Evolutionary conservation across 1,139 yeast genomes (phyloP).

Genomic region (Diutina rugosa): DNA sequence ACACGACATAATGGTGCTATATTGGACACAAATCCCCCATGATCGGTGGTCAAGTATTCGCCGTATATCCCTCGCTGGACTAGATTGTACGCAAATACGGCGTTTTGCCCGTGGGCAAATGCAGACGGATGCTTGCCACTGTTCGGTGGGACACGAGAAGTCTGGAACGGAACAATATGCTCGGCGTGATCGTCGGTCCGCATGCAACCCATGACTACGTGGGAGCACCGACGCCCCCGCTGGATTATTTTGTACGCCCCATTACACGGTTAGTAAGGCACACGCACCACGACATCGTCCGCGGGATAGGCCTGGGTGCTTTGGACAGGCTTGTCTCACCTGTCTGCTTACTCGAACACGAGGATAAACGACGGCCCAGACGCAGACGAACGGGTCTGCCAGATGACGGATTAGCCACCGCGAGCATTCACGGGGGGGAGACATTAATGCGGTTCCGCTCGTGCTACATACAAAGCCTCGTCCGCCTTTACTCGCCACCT

Average conservation of each 20-base stretch:
- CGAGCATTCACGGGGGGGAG: background rate
- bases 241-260: background rate
- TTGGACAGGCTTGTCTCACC: background rate
- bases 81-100: too few species aligned
- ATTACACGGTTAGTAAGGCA: background rate
- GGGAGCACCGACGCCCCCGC: background rate
- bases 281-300: background rate
- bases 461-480: background rate
- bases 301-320: background rate
- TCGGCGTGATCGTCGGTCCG: background rate
- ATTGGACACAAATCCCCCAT: background rate
- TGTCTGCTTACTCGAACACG: background rate
- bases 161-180: background rate
- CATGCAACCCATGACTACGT: background rate
- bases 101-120: background rate
- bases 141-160: background rate
- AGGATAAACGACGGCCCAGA: background rate
- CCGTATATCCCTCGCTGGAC: background rate
- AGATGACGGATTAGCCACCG: background rate
- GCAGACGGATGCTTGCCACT: background rate
- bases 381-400: background rate
- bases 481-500: background rate
- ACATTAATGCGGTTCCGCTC: background rate
- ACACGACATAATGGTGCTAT: background rate
- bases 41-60: background rate